A percentile compares a stretch with the other conserved stretches of the same genome.
Conservation (phyloP, 371 early-diverging fungal genomes). For the Chytridium lagenaria region DNA sequence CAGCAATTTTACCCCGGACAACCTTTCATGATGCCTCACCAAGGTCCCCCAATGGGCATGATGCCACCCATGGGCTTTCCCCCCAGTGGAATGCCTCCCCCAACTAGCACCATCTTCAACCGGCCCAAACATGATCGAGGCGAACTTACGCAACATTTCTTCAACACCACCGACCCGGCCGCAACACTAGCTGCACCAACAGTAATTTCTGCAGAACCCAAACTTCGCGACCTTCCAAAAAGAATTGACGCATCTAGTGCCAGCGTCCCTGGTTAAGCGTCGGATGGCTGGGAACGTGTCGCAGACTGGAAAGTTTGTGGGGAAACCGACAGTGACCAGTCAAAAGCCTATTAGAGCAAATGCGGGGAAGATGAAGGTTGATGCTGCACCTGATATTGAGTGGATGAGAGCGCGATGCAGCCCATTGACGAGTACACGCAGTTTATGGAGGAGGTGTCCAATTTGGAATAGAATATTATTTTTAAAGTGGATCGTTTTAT, state of each 20-base stretch:
- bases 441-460: too few relatives aligned
- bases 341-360: background rate
- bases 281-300: background rate
- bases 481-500: too few relatives aligned
- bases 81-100: background rate
- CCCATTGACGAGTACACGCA: background rate
- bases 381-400: constrained; percentile 14
- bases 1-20: constrained; percentile 11
- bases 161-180: background rate
- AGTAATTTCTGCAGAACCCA: constrained; percentile 45
- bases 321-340: background rate
- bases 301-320: background rate
- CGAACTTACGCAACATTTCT: too few relatives aligned
- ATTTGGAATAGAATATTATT: too few relatives aligned
- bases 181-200: constrained; percentile 15
- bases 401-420: constrained; percentile 6
- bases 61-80: background rate
- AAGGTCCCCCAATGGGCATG: constrained; percentile 12
- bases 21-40: constrained; percentile 13
- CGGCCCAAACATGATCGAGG: background rate
- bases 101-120: background rate
- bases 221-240: constrained; percentile 48
- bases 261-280: constrained; percentile 28
- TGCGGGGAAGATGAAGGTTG: background rate
- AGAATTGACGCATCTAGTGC: constrained; percentile 45